Base-by-base conservation (phyloP, 2,329 filamentous ascomycete species). In the Daldinia sp. region DNA sequence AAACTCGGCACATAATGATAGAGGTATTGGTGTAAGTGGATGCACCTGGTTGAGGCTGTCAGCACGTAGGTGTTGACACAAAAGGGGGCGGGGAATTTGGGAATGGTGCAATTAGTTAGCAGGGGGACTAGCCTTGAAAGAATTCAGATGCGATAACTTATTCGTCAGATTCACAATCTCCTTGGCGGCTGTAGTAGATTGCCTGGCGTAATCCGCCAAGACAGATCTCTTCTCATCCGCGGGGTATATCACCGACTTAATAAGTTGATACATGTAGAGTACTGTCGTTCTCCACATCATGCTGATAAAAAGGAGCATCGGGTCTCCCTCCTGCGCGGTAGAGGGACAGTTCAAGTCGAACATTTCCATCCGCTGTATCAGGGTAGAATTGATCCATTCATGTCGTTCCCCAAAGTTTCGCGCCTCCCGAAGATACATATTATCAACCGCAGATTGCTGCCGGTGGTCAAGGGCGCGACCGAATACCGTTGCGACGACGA, bases 221-320 rank as follows among this genome's bases (percentile, higher is more conserved):
- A 35, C 41, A 13, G 65, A 48, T 51, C 65, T 64, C 63, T 70
- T 72, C 33, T 72, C 70, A 2, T 72, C 70, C 13, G 64, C 26
- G 18, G 67, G 53, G 15, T 65, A 65, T 42, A 68, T 56, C 33
- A 60, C 50, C 12, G 65, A 50, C 35, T 70, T 70, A 26, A 68
- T 23, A 10, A 72, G 53, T 50, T 72, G 70, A 26, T 70, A 68
- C 60, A 70, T 67, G 65, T 70, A 72, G 33, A 72, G 65, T 0
- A 72, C 62, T 6, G 68, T 63, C 41, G 70, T 72, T 23, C 68
- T 65, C 70, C 70, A 72, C 68, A 72, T 72, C 67, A 72, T 70
- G 68, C 67, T 63, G 35, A 72, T 72, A 35, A 72, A 72, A 41
- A 72, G 67, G 10, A 72, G 48, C 70, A 72, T 72, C 12, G 70